Evolutionary conservation across 768 basidiomycete genomes (phyloP).

Genomic region (Boletellus sp.): DNA sequence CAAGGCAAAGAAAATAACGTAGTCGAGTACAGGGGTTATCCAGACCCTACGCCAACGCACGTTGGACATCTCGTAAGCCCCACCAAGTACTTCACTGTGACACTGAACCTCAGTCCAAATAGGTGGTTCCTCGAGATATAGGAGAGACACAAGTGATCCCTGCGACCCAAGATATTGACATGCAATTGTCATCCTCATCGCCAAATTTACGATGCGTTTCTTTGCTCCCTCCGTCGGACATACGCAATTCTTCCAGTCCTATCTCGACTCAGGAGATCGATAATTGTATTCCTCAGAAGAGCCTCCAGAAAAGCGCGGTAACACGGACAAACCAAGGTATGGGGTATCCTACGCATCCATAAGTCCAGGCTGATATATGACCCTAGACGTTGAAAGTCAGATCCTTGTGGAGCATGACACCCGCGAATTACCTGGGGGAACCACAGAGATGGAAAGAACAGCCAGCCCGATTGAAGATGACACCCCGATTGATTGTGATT

Average conservation of each 20-base stretch:
- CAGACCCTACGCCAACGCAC: conserved; percentile 49
- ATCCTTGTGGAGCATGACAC: conserved; percentile 12
- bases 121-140: conserved; percentile 28
- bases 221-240: conserved; percentile 30
- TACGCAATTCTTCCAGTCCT: conserved; percentile 11
- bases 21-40: conserved; percentile 45
- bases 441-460: conserved; percentile 6
- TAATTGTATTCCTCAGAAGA: background rate
- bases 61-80: conserved; percentile 54
- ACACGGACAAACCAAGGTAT: conserved; percentile 40
- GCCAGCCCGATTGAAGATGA: conserved; percentile 27
- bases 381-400: conserved; percentile 34
- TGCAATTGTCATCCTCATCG: conserved; percentile 22
- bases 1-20: conserved; percentile 3
- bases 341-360: conserved; percentile 25
- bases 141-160: conserved; percentile 52
- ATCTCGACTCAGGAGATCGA: conserved; percentile 26
- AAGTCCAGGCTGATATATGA: background rate
- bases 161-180: conserved; percentile 30
- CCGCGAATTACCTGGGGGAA: background rate
- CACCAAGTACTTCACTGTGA: background rate
- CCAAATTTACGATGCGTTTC: conserved; percentile 5
- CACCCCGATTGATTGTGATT: conserved; percentile 61
- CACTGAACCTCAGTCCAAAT: conserved; percentile 3
- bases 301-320: conserved; percentile 8